Evolutionary conservation across 768 basidiomycete genomes (phyloP), one percentile per base, ranked within the genome.

Genomic region (Boletus eberwhitei): DNA sequence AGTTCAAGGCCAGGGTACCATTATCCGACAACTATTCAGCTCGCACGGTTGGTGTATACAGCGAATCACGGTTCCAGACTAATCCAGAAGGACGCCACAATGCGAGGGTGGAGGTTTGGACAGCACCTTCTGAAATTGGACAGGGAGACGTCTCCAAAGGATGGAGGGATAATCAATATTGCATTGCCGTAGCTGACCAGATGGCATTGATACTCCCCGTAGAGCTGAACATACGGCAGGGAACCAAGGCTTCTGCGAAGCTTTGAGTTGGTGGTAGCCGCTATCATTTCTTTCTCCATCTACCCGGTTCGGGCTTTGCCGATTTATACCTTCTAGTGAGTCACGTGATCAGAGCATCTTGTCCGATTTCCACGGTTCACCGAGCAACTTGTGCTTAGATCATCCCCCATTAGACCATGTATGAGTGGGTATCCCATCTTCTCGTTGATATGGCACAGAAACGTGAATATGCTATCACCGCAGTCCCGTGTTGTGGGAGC

Each of bases 81-180:
- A 72, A 79, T 40, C 83, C 82, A 0, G 75, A 79, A 54, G 78
- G 78, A 8, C 72, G 84, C 52, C 85, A 88, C 58, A 83, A 86
- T 44, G 60, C 67, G 4, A 80, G 80, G 58, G 77, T 80, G 4
- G 87, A 87, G 61, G 71, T 86, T 13, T 88, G 86, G 86, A 81
- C 82, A 7, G 82, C 85, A 11, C 86, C 86, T 2, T 71, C 74
- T 40, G 73, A 81, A 50, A 71, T 83, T 37, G 81, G 79, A 3
- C 76, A 77, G 50, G 80, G 79, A 0, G 46, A 64, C 5, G 64
- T 73, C 31, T 34, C 38, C 8, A 65, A 74, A 4, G 77, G 77
- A 12, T 88, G 86, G 86, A 77, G 82, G 58, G 83, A 83, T 43
- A 67, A 78, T 47, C 85, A 86, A 60, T 71, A 81, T n/a, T 88